Evolutionary conservation across 2,329 filamentous ascomycete genomes (phyloP).

Genomic region (Colletotrichum sp.): DNA sequence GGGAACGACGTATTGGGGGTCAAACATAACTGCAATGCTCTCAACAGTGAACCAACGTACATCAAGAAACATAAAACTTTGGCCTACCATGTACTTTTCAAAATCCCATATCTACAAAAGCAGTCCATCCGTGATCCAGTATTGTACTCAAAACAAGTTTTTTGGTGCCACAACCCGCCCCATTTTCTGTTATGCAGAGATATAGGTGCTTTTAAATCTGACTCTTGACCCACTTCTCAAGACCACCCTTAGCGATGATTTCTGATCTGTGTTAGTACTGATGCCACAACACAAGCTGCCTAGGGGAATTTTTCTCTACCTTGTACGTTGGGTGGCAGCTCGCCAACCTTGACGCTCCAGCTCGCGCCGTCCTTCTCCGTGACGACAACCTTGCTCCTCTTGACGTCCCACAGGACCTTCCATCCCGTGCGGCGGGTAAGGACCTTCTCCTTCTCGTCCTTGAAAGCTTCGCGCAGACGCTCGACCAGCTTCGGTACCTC

Average conservation of each 20-base stretch:
- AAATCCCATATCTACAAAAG: not conserved
- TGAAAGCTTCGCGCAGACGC: constrained; percentile 68
- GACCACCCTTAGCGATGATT: constrained; percentile 77
- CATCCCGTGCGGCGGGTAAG: constrained; percentile 80
- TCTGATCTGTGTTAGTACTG: constrained; percentile 46
- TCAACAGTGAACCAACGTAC: no score
- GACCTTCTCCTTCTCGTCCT: constrained; percentile 49
- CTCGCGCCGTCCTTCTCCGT: constrained; percentile 69
- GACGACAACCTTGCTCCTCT: constrained; percentile 71
- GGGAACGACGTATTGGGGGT: no score
- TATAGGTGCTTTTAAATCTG: constrained; percentile 65
- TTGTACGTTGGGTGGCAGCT: constrained; percentile 85
- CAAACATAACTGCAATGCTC: no score
- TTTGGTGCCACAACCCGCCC: not conserved
- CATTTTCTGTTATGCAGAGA: no score
- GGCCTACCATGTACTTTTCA: not conserved
- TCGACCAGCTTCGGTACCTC: constrained; percentile 72
- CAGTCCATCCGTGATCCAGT: not conserved
- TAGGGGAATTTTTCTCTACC: not conserved
- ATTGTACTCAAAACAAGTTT: not conserved
- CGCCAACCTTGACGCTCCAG: constrained; percentile 84
- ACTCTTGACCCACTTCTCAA: constrained; percentile 83
- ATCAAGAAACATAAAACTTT: not conserved
- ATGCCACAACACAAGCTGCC: not conserved
- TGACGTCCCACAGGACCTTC: constrained; percentile 83